Evolutionary conservation across 306 rosid species (phyloP).

Genomic region (Pterocarpus macrocarpus): DNA sequence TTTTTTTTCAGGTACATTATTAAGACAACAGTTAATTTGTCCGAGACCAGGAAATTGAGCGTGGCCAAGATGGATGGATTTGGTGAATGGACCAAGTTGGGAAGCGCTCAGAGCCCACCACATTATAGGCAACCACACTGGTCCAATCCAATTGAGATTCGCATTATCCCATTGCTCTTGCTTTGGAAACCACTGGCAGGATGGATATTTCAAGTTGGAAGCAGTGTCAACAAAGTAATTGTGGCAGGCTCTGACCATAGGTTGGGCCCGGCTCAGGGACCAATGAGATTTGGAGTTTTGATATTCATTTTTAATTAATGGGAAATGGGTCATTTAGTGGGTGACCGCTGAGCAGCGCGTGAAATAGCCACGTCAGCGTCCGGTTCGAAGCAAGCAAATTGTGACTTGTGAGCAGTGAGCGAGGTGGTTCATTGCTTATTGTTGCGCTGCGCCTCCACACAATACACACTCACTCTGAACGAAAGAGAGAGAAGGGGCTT

Average conservation of each 20-base stretch:
- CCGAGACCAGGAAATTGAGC: too few relatives aligned
- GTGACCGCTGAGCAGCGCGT: background rate
- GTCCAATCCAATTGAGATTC: background rate
- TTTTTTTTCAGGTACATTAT: too few relatives aligned
- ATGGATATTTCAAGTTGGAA: background rate
- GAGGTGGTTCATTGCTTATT: conserved; percentile 9
- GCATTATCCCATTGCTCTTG: too few relatives aligned
- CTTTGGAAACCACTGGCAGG: background rate
- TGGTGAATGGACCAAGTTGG: too few relatives aligned
- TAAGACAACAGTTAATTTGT: too few relatives aligned
- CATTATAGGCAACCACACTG: too few relatives aligned
- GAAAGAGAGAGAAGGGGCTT: background rate
- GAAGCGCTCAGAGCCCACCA: too few relatives aligned
- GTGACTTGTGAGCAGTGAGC: background rate
- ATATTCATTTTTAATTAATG: background rate
- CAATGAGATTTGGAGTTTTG: background rate
- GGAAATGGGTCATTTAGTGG: background rate
- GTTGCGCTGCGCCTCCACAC: conserved; percentile 1
- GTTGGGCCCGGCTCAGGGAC: background rate
- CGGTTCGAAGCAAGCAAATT: background rate
- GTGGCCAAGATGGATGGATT: too few relatives aligned
- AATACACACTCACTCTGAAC: background rate
- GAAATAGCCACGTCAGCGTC: conserved; percentile 20
- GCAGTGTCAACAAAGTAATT: background rate
- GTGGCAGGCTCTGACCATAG: background rate